These are phyloP conservation scores for Eimeria brunetti DNA, from an alignment of 169 alveolate genomes.

Conservation along the genomic window DNA sequence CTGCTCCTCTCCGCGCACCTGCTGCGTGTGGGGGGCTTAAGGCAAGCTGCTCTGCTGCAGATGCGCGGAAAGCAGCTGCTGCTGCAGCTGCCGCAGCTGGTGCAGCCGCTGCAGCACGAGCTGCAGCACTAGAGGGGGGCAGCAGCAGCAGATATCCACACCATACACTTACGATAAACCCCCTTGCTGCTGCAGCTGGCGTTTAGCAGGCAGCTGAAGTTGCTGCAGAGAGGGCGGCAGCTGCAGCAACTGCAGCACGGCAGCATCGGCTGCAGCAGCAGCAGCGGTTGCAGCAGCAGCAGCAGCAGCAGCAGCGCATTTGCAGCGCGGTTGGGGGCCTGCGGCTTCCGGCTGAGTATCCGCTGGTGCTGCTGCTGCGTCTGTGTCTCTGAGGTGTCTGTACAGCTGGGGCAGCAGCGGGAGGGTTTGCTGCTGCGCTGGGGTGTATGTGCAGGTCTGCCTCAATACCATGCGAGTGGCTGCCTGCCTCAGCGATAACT, in stretches of 20 bases:
- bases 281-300: not conserved
- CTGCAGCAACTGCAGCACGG: too few species aligned
- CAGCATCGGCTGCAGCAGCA: too few species aligned
- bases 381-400: not conserved
- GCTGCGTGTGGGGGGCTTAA: conserved; percentile 7
- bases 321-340: too few species aligned
- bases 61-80: not conserved
- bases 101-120: not conserved
- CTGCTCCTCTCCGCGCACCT: too few species aligned
- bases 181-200: not conserved
- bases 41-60: too few species aligned
- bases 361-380: conserved; percentile 5
- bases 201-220: not conserved
- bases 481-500: conserved; percentile 78
- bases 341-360: too few species aligned
- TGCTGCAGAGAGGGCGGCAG: not conserved
- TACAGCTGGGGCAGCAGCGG: conserved; percentile 4
- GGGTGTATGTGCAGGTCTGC: conserved; percentile 34
- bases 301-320: not conserved
- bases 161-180: not conserved
- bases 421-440: conserved; percentile 3
- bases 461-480: conserved; percentile 53
- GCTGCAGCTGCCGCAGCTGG: not conserved
- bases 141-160: not conserved
- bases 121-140: not conserved